These are phyloP conservation scores for Fraxinus paxiana DNA, from an alignment of 305 asterid genomes.

Conservation along the genomic window DNA sequence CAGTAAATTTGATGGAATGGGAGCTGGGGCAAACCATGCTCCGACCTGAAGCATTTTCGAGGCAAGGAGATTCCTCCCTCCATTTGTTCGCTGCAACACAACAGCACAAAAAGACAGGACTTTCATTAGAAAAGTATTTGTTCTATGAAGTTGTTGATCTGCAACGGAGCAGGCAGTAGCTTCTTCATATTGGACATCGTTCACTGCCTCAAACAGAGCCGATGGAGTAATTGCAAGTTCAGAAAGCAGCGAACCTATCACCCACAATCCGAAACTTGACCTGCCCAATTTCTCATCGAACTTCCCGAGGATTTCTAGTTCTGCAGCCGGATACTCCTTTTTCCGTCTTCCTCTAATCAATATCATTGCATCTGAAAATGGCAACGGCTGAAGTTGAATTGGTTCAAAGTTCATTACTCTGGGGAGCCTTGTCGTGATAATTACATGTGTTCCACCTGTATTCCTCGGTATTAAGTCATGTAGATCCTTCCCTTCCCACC, in stretches of 20 bases:
- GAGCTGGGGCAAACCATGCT: constrained; percentile 80
- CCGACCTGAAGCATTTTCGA: constrained; percentile 73
- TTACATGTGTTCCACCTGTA: constrained; percentile 80
- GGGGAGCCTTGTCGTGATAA: constrained; percentile 64
- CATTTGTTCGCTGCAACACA: constrained; percentile 45
- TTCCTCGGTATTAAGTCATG: constrained; percentile 79
- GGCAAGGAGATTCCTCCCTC: constrained; percentile 40
- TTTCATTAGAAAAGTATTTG: constrained; percentile 57
- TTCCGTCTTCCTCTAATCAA: constrained; percentile 55
- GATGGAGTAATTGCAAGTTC: constrained; percentile 63
- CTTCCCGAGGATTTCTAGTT: constrained; percentile 54
- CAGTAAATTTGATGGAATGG: constrained; percentile 53
- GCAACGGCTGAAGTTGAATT: constrained; percentile 60
- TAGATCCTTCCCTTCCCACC: constrained; percentile 95
- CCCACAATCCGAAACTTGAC: constrained; percentile 63
- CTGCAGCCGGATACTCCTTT: constrained; percentile 50
- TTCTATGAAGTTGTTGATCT: constrained; percentile 52
- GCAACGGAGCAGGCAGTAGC: constrained; percentile 25
- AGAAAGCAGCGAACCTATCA: constrained; percentile 62
- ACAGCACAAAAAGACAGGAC: constrained; percentile 45
- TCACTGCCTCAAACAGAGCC: constrained; percentile 60
- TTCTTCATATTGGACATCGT: constrained; percentile 46
- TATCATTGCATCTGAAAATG: constrained; percentile 53
- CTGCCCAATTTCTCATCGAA: constrained; percentile 58
- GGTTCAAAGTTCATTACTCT: constrained; percentile 64